phyloP scores from a whole-genome alignment of 2,329 filamentous ascomycete species.

The Nothomitra cinnamomea region DNA sequence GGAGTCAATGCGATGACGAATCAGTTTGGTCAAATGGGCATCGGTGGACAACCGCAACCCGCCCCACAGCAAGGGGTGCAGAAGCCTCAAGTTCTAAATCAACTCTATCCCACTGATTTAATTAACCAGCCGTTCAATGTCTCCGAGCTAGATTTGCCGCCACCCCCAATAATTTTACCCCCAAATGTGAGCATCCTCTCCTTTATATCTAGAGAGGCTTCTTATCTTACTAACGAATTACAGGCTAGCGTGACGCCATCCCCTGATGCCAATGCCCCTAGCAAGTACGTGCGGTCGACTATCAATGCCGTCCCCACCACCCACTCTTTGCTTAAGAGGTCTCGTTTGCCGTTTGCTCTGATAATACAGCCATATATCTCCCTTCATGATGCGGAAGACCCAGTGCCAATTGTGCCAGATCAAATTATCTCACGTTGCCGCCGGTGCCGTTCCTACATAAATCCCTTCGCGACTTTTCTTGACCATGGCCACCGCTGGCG shows the following conservation, averaged over 20 bases:
- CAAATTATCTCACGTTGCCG: conserved; percentile 95
- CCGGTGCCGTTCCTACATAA: conserved; percentile 93
- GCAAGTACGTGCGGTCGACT: conserved; percentile 90
- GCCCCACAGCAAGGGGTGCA: conserved; percentile 30
- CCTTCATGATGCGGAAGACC: conserved; percentile 83
- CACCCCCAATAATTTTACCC: conserved; percentile 78
- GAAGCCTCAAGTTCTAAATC: conserved; percentile 48
- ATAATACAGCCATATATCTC: conserved; percentile 92
- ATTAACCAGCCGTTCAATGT: conserved; percentile 89
- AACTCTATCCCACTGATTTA: conserved; percentile 82
- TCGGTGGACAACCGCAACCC: conserved; percentile 39
- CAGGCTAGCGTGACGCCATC: conserved; percentile 84
- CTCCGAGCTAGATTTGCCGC: conserved; percentile 76
- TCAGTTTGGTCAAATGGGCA: conserved; percentile 65
- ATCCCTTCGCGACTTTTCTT: conserved; percentile 89
- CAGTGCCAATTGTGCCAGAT: conserved; percentile 81
- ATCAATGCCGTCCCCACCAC: conserved; percentile 88
- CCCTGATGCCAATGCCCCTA: conserved; percentile 74
- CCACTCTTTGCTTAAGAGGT: conserved; percentile 87
- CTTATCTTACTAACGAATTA: conserved; percentile 23
- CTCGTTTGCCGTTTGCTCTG: conserved; percentile 83
- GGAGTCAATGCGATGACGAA: conserved; percentile 59
- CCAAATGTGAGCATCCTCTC: conserved; percentile 54
- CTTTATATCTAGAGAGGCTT: background rate
- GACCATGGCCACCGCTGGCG: conserved; percentile 96